Base-by-base conservation (phyloP, 106 monocot genomes). In the Posidonia australis region DNA sequence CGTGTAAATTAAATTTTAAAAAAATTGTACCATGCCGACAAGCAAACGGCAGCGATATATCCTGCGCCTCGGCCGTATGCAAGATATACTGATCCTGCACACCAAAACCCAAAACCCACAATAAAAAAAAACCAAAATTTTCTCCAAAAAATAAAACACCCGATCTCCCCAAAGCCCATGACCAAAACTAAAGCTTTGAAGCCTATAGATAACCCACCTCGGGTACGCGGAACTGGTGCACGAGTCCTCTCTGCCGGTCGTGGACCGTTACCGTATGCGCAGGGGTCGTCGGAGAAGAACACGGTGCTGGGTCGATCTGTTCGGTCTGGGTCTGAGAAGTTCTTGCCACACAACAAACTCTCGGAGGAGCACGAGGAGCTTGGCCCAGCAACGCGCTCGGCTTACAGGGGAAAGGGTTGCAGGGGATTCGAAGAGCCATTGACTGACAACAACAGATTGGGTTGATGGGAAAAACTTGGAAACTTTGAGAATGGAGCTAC, bases 71-170 rank as follows among this genome's bases (percentile, higher is more conserved):
- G 0, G 84, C 94, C 0, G 90, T 90, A 70, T 94, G 94, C 26
- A 94, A 69, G 51, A 94, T 94, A 65, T 94, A 90, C 48, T 94
- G 94, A 70, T 94, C 94, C 94, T 94, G 70, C 48, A 60, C 63
- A 46, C 20, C 45, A 63, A 42, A 62, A 20, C 13, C n/a, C 4
- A 17, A 12, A 49, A 1, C 16, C 13, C 16, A 14, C 16, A 19
- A 62, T 18, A 62, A 43, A 29, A 62, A 62, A 3, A n/a, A 43
- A 23, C 19, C 9, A 62, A 60, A 36, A 24, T 0, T 56, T 49
- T 9, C 19, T 49, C 49, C 49, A 51, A 51, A 51, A 17, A 51
- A 19, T 51, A 5, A 51, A 28, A 60, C 5, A 60, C 29, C 60
- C 27, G 13, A 60, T 54, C 67, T 13, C 36, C 54, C 54, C 13